Evolutionary conservation across 768 basidiomycete genomes (phyloP).

Genomic region (Kondoa malvinella): DNA sequence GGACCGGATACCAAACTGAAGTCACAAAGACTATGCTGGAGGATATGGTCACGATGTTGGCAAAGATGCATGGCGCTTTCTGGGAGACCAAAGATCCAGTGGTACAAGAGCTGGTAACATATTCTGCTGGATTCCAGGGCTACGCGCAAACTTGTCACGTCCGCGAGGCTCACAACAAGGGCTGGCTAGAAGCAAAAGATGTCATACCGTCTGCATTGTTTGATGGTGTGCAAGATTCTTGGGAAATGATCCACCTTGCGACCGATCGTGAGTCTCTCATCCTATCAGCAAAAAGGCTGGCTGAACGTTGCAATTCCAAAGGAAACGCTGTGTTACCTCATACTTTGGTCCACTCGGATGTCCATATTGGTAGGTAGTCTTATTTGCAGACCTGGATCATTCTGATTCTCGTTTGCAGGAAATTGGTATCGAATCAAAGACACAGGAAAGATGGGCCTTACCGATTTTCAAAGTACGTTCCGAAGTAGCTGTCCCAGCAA

Average conservation of each 20-base stretch:
- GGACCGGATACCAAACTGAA: not conserved
- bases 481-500: no score
- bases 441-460: not conserved
- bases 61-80: not conserved
- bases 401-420: not conserved
- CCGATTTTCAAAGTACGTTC: not conserved
- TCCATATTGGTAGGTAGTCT: not conserved
- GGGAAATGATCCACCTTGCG: not conserved
- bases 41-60: not conserved
- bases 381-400: not conserved
- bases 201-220: not conserved
- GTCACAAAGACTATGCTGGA: conserved; percentile 4
- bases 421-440: not conserved
- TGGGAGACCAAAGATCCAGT: not conserved
- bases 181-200: not conserved
- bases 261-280: not conserved
- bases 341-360: not conserved
- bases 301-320: not conserved
- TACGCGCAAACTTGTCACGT: not conserved
- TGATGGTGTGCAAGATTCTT: not conserved
- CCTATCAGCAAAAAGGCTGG: not conserved
- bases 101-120: not conserved
- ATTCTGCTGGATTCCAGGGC: not conserved
- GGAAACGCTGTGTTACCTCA: not conserved
- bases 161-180: not conserved